These are phyloP conservation scores for Euclidium syriacum DNA, from an alignment of 345 rosid species.

Conservation along the genomic window DNA sequence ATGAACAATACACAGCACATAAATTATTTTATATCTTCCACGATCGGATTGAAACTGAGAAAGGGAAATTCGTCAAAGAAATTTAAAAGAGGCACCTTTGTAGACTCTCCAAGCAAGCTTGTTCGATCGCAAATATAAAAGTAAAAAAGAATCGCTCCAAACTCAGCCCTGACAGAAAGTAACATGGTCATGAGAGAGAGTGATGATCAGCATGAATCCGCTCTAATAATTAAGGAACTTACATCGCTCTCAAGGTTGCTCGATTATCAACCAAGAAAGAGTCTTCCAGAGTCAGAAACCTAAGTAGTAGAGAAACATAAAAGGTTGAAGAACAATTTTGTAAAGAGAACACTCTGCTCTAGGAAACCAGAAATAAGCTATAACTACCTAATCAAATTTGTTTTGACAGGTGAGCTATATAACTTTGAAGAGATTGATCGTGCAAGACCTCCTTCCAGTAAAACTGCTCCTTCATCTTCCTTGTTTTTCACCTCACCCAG, in stretches of 20 bases:
- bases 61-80: not conserved
- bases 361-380: not conserved
- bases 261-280: slow-evolving; percentile 91
- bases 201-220: not conserved
- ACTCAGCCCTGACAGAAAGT: slow-evolving; percentile 61
- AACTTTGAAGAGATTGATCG: slow-evolving; percentile 69
- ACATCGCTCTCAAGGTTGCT: slow-evolving; percentile 81
- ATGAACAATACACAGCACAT: not conserved
- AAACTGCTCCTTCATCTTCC: slow-evolving; percentile 77
- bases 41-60: not conserved
- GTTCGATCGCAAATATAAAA: slow-evolving; percentile 82
- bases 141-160: slow-evolving; percentile 65
- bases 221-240: slow-evolving; percentile 21
- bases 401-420: slow-evolving; percentile 51
- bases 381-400: slow-evolving; percentile 65
- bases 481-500: slow-evolving; percentile 53
- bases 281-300: slow-evolving; percentile 90
- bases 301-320: slow-evolving; percentile 16
- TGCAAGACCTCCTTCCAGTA: slow-evolving; percentile 84
- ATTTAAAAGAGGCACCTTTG: slow-evolving; percentile 49
- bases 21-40: not conserved
- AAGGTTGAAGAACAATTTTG: slow-evolving; percentile 3
- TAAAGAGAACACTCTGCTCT: not conserved
- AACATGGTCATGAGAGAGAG: not conserved
- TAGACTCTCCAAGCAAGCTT: slow-evolving; percentile 59